A percentile compares a stretch with the other conserved stretches of the same genome.
These are phyloP conservation scores for Oleoguttula mirabilis DNA, from an alignment of 495 filamentous ascomycete species.

Conservation along the genomic window DNA sequence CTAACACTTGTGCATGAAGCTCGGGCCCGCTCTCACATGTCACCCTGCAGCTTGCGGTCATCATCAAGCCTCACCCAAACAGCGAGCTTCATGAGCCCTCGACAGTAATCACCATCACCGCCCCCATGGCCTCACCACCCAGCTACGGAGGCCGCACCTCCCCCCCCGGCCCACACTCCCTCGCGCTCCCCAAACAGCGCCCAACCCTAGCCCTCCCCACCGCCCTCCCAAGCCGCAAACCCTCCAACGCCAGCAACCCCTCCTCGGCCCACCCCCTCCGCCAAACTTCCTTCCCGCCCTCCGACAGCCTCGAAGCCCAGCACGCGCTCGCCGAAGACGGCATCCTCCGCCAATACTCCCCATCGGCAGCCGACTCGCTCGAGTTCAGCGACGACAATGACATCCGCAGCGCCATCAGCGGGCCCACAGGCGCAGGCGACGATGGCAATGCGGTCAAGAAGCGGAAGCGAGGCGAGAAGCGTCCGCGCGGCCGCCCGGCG, in stretches of 20 bases:
- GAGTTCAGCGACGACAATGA: constrained; percentile 28
- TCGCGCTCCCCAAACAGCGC: constrained; percentile 49
- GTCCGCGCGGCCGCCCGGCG: constrained; percentile 2
- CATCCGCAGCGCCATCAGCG: constrained; percentile 31
- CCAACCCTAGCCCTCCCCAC: constrained; percentile 42
- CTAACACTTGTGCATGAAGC: too few relatives aligned
- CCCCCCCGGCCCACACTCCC: constrained; percentile 40
- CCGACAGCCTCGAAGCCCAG: constrained; percentile 18
- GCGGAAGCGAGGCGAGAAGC: constrained; percentile 15
- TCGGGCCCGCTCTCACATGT: too few relatives aligned
- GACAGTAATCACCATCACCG: too few relatives aligned
- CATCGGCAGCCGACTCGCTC: constrained; percentile 52
- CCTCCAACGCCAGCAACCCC: constrained; percentile 33
- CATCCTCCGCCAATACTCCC: constrained; percentile 34
- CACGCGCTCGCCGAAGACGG: constrained; percentile 30
- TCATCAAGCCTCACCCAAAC: too few relatives aligned
- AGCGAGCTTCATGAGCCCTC: too few relatives aligned
- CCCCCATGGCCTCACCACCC: constrained; percentile 60
- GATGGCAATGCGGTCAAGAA: neutral
- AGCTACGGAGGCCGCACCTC: constrained; percentile 37
- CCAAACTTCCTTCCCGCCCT: constrained; percentile 74
- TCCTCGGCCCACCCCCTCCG: constrained; percentile 66
- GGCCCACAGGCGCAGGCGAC: constrained; percentile 19
- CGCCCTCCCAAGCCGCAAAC: constrained; percentile 42
- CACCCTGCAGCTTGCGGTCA: too few relatives aligned